phyloP scores from a whole-genome alignment of 2,329 filamentous ascomycete genomes.

The Fusarium sp. region DNA sequence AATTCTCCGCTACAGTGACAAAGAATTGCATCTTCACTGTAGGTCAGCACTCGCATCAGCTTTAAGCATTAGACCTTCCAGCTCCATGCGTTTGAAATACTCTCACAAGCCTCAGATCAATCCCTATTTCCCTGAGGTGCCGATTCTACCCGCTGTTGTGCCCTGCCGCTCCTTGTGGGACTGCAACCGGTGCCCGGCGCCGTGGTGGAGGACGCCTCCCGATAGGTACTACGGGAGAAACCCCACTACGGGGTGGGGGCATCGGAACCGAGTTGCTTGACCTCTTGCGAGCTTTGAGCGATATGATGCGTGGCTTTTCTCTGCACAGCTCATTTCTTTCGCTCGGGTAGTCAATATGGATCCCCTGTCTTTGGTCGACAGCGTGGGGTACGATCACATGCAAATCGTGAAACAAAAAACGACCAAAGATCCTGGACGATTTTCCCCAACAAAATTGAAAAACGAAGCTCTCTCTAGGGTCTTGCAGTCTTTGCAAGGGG shows the following conservation, averaged over 20 bases:
- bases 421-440: constrained; percentile 15
- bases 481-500: constrained; percentile 1
- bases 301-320: constrained; percentile 28
- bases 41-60: not conserved
- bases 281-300: constrained; percentile 4
- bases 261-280: constrained; percentile 36
- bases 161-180: constrained; percentile 32
- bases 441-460: constrained; percentile 21
- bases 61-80: not conserved
- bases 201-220: constrained; percentile 45
- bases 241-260: constrained; percentile 45
- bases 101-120: not conserved
- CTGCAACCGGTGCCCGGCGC: constrained; percentile 43
- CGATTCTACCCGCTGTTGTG: constrained; percentile 40
- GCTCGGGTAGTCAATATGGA: constrained; percentile 8
- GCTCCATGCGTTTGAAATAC: not conserved
- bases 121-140: constrained; percentile 3
- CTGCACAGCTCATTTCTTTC: constrained; percentile 18
- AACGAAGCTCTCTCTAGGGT: not conserved
- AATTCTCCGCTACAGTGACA: not conserved
- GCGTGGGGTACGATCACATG: constrained; percentile 44
- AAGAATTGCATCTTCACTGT: not conserved
- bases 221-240: constrained; percentile 44
- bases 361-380: constrained; percentile 21
- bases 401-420: constrained; percentile 13